Percentiles rank a stretch among this genome's conserved stretches.
These are phyloP conservation scores for Oenanthe sinensis DNA, from an alignment of 129 eudicot genomes.

Conservation along the genomic window DNA sequence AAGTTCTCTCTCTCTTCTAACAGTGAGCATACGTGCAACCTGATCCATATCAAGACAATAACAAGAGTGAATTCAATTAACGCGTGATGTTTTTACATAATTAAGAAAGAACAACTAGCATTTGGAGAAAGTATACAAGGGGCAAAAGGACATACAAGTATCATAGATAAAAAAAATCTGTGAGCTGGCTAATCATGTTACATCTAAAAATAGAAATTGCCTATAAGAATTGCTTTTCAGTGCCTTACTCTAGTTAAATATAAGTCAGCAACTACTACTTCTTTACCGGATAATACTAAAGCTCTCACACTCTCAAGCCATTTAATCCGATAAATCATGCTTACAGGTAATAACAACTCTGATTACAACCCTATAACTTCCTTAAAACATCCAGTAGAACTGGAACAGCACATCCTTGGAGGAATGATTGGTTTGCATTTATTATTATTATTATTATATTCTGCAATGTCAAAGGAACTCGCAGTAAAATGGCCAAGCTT, in stretches of 20 bases:
- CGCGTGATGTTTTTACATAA: background rate
- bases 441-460: background rate
- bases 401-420: background rate
- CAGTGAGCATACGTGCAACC: slow-evolving; percentile 93
- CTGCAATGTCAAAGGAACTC: background rate
- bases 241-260: background rate
- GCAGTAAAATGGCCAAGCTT: too few species aligned
- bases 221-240: background rate
- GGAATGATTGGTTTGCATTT: background rate
- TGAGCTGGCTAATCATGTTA: background rate
- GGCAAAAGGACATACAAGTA: background rate
- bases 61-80: background rate
- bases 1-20: slow-evolving; percentile 83
- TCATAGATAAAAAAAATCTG: background rate
- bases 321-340: background rate
- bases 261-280: background rate
- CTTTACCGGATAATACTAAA: background rate
- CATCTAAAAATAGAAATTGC: background rate
- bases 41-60: slow-evolving; percentile 15
- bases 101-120: background rate
- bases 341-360: background rate
- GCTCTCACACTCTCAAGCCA: background rate
- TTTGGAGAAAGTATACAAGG: background rate
- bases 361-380: background rate
- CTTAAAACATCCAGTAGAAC: background rate